Percentiles rank a stretch among this genome's conserved stretches.
These are phyloP conservation scores for Aquilaria malaccensis DNA, from an alignment of 345 rosid genomes.

Conservation along the genomic window DNA sequence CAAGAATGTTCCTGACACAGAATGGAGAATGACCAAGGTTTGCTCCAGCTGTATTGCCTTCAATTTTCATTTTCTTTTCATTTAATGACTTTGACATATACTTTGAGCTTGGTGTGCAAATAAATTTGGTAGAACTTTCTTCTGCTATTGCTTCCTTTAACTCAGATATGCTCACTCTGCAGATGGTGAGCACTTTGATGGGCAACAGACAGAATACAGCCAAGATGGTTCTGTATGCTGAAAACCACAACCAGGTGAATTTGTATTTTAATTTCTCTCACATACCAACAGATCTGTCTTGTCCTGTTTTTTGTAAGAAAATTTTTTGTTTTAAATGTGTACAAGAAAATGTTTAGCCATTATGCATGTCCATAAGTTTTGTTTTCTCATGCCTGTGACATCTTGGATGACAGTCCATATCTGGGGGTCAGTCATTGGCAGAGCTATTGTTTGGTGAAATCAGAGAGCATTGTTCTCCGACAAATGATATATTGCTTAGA, in stretches of 20 bases:
- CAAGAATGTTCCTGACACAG: constrained; percentile 54
- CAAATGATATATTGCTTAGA: constrained; percentile 39
- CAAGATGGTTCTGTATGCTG: constrained; percentile 80
- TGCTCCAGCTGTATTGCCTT: not conserved
- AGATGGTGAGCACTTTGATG: constrained; percentile 71
- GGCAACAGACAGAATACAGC: constrained; percentile 61
- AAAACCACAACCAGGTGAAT: constrained; percentile 83
- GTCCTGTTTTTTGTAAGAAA: constrained; percentile 7
- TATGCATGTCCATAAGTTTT: constrained; percentile 8
- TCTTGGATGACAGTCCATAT: constrained; percentile 56
- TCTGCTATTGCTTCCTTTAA: constrained; percentile 1
- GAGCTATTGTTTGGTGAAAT: constrained; percentile 71
- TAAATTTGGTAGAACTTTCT: not conserved
- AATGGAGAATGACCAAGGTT: constrained; percentile 98
- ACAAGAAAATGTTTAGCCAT: constrained; percentile 2
- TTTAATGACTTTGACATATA: too few relatives aligned
- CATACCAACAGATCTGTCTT: too few relatives aligned
- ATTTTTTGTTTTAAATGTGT: constrained; percentile 13
- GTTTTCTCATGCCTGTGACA: constrained; percentile 5
- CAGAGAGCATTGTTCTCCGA: constrained; percentile 39
- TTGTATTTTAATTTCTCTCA: constrained; percentile 8
- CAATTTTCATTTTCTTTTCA: not conserved
- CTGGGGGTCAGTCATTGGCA: constrained; percentile 92
- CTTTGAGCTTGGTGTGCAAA: too few relatives aligned
- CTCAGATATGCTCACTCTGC: constrained; percentile 15